A percentile compares a stretch with the other conserved stretches of the same genome.
Conservation (phyloP, 2,329 filamentous ascomycete species). For the Fusarium sp. region DNA sequence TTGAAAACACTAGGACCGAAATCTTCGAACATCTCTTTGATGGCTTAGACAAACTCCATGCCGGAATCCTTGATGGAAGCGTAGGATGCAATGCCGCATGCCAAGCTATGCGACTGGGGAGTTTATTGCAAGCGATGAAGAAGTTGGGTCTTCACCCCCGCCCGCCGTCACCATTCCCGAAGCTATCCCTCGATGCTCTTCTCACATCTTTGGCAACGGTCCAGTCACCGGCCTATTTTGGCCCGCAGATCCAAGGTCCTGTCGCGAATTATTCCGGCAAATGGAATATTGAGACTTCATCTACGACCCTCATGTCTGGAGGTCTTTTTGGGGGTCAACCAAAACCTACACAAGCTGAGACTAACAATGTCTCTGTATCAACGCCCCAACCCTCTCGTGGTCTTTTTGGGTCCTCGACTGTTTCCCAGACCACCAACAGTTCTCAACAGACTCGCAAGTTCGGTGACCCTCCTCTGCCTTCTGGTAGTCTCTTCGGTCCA, state of each 20-base stretch:
- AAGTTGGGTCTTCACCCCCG: accelerated
- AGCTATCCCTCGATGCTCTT: background rate
- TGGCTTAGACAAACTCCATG: accelerated
- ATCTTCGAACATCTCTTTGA: accelerated
- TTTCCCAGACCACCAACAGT: background rate
- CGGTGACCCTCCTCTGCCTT: background rate
- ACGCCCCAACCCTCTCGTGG: accelerated
- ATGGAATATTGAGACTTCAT: background rate
- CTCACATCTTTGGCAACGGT: accelerated
- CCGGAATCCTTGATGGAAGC: accelerated
- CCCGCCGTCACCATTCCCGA: accelerated
- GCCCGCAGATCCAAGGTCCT: accelerated
- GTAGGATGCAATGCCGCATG: background rate
- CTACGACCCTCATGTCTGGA: accelerated
- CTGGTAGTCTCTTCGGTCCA: background rate
- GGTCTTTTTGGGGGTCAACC: background rate
- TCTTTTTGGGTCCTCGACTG: background rate
- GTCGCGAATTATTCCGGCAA: accelerated
- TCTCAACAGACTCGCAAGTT: background rate
- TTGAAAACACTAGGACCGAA: background rate
- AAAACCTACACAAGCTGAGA: background rate
- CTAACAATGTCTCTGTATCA: too few species aligned
- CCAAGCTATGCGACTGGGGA: background rate
- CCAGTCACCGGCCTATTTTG: background rate
- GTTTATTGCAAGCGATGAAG: accelerated